Conservation (phyloP, 2,329 filamentous ascomycete species). For the Akanthomyces muscarius region DNA sequence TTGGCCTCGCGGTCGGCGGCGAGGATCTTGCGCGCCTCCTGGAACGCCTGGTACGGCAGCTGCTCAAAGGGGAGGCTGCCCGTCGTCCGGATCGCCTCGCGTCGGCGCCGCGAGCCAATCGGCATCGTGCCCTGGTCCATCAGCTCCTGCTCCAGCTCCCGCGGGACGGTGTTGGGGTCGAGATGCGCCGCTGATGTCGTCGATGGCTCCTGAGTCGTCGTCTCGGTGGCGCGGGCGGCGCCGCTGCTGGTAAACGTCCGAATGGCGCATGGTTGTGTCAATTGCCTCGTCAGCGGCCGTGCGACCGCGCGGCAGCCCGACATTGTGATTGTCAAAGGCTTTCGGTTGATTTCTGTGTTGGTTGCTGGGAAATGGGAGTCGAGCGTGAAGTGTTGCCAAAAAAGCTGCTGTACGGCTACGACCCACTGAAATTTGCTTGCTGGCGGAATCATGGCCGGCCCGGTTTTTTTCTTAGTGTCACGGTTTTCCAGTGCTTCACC, state of each 20-base stretch:
- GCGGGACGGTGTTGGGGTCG: constrained; percentile 67
- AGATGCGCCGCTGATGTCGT: constrained; percentile 34
- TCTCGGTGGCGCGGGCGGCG: constrained; percentile 30
- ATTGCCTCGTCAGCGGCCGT: constrained; percentile 52
- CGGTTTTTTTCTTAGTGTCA: constrained; percentile 24
- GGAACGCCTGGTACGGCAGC: constrained; percentile 95
- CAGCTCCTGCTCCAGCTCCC: constrained; percentile 57
- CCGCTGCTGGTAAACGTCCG: constrained; percentile 33
- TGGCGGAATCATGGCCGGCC: constrained; percentile 27
- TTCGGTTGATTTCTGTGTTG: neutral
- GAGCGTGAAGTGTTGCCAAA: constrained; percentile 21
- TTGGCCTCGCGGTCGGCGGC: constrained; percentile 78
- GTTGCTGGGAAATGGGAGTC: constrained; percentile 16
- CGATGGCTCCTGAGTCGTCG: constrained; percentile 5
- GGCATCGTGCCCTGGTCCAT: constrained; percentile 65
- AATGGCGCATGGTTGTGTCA: constrained; percentile 39
- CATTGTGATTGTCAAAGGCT: constrained; percentile 38
- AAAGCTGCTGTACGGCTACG: constrained; percentile 26
- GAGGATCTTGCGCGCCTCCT: constrained; percentile 85
- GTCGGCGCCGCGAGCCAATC: constrained; percentile 79
- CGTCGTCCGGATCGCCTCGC: constrained; percentile 63
- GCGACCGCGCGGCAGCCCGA: constrained; percentile 56
- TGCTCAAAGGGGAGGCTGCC: constrained; percentile 81
- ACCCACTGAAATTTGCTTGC: constrained; percentile 29
- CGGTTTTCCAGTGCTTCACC: constrained; percentile 24